Base-by-base conservation (phyloP, 2,329 filamentous ascomycete genomes). In the Fusarium irregulare region DNA sequence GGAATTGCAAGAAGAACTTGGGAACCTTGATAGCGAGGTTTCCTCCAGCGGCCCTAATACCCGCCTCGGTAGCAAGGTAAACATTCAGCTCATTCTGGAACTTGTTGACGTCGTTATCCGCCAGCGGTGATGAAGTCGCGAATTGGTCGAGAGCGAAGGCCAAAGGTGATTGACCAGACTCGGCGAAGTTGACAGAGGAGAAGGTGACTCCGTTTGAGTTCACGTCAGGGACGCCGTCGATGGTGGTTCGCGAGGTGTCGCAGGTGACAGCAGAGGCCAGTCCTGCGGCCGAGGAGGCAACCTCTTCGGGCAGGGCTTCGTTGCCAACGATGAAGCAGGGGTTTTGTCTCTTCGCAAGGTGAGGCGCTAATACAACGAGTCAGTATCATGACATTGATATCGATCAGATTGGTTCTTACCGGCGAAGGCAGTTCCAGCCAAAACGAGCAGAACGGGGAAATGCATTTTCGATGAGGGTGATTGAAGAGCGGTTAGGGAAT, bases 1-100 rank as follows among this genome's bases (percentile, higher is more conserved):
- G 88, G 76, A 88, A 86, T 63, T 84, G 79, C 44, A 89, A 76
- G 76, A 89, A 89, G 83, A 90, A 90, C 78, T 89, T 89, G 66
- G 88, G 88, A 7, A 86, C 85, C 78, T 89, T 89, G 78, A 89
- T 85, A 3, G 81, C 84, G 20, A 89, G 78, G 58, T 74, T 82
- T 4, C 87, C 87, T 12, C 82, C 84, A 9, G 83, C 83, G 23
- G 84, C 86, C 21, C 87, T 81, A 50, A 90, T 80, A 2, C 86
- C 88, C 2, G 85, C 87, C 77, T 89, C 88, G 7, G 88, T 89
- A 1, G 88, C 87, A 6, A 86, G 78, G 72, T 90, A 89, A 12
- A 84, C 83, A 73, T 88, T 83, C 45, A 89, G 81, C 66, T 82
- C 75, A 72, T 87, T 79, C 75, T 88, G 81, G 78, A 89, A 88